Conservation (phyloP, 768 basidiomycete species). For the Lactarius hatsudake region DNA sequence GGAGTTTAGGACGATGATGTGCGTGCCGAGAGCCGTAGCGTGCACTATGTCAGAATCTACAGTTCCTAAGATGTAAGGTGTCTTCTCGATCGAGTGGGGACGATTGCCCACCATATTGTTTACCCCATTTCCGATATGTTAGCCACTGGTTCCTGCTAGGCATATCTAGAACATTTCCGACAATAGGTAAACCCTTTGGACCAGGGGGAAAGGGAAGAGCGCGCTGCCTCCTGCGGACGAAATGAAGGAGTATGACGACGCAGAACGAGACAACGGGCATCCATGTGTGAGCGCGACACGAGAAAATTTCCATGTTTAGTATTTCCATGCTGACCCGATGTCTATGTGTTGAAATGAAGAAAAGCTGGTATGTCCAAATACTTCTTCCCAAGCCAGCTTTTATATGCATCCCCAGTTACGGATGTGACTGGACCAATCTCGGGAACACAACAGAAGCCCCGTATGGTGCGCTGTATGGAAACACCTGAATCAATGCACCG, state of each 20-base stretch:
- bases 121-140: constrained; percentile 28
- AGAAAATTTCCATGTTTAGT: not conserved
- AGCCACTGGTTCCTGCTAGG: constrained; percentile 27
- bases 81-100: not conserved
- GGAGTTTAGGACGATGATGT: constrained; percentile 40
- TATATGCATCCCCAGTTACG: constrained; percentile 6
- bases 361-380: not conserved
- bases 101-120: constrained; percentile 25
- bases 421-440: no score
- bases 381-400: not conserved
- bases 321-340: not conserved
- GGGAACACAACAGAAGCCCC: not conserved
- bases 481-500: not conserved
- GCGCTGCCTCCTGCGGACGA: constrained; percentile 5
- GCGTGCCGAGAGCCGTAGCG: constrained; percentile 19
- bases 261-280: not conserved
- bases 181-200: constrained; percentile 27
- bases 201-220: constrained; percentile 30
- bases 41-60: constrained; percentile 25
- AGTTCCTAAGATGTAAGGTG: not conserved
- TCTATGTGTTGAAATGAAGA: not conserved
- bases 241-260: not conserved
- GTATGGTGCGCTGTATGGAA: not conserved
- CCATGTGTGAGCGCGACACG: not conserved
- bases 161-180: constrained; percentile 30